Conservation (phyloP, 1,284 basidiomycete species). For the Melanopsichium pennsylvanicum region DNA sequence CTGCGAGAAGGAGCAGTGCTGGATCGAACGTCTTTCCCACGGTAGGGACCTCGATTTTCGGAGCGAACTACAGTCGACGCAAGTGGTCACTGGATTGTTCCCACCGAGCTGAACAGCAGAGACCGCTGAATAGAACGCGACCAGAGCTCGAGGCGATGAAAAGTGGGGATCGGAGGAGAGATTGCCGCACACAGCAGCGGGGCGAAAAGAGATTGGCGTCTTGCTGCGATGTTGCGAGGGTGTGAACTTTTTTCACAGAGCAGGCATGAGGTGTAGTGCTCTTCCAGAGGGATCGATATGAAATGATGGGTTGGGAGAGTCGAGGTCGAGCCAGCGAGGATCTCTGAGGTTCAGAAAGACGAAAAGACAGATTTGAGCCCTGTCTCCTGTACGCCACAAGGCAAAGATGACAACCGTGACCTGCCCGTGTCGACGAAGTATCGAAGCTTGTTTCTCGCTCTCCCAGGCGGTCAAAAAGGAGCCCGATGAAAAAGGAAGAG, state of each 20-base stretch:
- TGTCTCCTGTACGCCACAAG: neutral
- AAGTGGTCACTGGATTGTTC: no score
- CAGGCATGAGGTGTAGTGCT: conserved; percentile 1
- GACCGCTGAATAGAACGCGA: neutral
- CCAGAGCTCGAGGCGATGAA: neutral
- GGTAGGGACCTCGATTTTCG: conserved; percentile 14
- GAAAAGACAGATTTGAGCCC: conserved; percentile 1
- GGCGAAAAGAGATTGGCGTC: conserved; percentile 8
- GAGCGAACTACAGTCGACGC: conserved; percentile 9
- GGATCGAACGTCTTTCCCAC: conserved; percentile 21
- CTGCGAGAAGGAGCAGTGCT: conserved; percentile 2
- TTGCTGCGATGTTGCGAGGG: conserved; percentile 4
- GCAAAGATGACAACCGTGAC: neutral
- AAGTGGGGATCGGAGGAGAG: conserved; percentile 6
- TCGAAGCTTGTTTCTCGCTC: no score
- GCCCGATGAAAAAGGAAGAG: no score
- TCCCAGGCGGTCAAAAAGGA: no score
- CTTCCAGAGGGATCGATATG: conserved; percentile 2
- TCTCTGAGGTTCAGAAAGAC: neutral
- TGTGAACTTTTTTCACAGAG: conserved; percentile 14
- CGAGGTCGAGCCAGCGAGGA: conserved; percentile 22
- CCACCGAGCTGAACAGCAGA: neutral
- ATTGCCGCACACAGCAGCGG: conserved; percentile 2
- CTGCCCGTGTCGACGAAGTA: neutral
- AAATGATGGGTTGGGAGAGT: conserved; percentile 7